Evolutionary conservation across 2,329 filamentous ascomycete species (phyloP).

Genomic region (Pseudogymnoascus destructans): DNA sequence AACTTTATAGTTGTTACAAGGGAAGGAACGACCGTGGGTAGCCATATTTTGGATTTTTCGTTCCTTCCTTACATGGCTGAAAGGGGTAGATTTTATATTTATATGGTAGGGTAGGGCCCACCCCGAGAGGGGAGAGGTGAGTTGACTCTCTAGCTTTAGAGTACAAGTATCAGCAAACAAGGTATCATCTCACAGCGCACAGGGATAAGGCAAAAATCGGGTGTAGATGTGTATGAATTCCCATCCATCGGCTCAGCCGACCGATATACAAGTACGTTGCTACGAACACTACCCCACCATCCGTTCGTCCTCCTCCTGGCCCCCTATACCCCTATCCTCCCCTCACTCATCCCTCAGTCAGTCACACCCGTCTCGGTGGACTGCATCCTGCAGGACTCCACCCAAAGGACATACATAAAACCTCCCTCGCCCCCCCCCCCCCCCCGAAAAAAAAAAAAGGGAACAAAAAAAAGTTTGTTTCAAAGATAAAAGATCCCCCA

Average conservation of each 20-base stretch:
- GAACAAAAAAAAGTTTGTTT: background rate
- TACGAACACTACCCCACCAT: background rate
- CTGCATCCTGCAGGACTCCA: background rate
- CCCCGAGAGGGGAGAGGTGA: too few species aligned
- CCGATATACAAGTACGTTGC: constrained; percentile 1
- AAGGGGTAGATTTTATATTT: background rate
- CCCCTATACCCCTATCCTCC: background rate
- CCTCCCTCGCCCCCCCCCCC: background rate
- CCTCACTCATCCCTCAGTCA: background rate
- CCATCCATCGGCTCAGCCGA: constrained; percentile 2
- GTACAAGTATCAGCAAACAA: background rate
- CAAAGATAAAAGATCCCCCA: background rate
- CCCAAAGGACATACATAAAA: background rate
- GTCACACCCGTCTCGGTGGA: background rate
- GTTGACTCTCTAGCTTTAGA: too few species aligned
- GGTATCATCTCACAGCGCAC: background rate
- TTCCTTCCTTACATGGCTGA: background rate
- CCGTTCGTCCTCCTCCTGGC: background rate
- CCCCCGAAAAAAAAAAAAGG: background rate
- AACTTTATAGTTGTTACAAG: background rate
- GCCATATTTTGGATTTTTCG: background rate
- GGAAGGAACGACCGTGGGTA: background rate
- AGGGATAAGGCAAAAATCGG: background rate
- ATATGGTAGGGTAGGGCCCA: too few species aligned
- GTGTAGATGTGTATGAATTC: constrained; percentile 7